Base-by-base conservation (phyloP, 2,329 filamentous ascomycete species). In the Rutstroemia sp. region DNA sequence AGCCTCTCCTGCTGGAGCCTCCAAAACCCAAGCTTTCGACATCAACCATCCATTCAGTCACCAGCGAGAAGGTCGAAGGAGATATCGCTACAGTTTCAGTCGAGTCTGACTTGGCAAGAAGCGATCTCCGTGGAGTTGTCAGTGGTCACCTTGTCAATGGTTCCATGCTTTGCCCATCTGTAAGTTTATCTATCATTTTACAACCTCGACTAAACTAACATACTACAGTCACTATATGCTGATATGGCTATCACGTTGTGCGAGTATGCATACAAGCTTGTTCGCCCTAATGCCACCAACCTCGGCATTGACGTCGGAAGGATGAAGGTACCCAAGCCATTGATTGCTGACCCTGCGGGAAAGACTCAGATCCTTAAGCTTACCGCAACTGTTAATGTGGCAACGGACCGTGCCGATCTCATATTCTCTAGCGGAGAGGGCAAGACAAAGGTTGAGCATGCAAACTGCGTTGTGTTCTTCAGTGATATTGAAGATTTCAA, bases 251-350 rank as follows among this genome's bases (percentile, higher is more conserved):
- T 83, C 69, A 82, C 79, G 14, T 68, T 82, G 25, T 76, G 76
- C 46, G 76, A 79, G 61, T 81, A 84, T 62, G 72, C 82, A 21
- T 75, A 76, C 66, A 76, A 76, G 64, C 16, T 73, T 74, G 14
- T 52, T 14, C 55, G 48, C 2, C 57, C 57, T 17, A 45, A 52
- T 30, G 19, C 49, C 21, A 76, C 76, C 64, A 21, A 73, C 74
- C 8, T 74, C 74, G 38, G 68, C 76, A 54, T 59, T 10, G 87
- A 88, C 60, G 80, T 89, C 14, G 76, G 76, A 61, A 74, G 82
- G 50, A 82, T 89, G 75, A 81, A 85, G 67, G 84, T 88, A 1
- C 77, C 78, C 49, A 87, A 88, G 76, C 82, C 86, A 25, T 74
- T 91, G 58, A 86, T 90, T 60, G 77, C 76, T 62, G 57, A 55